Base-by-base conservation (phyloP, 2,329 filamentous ascomycete species). In the Xylaria digitata region DNA sequence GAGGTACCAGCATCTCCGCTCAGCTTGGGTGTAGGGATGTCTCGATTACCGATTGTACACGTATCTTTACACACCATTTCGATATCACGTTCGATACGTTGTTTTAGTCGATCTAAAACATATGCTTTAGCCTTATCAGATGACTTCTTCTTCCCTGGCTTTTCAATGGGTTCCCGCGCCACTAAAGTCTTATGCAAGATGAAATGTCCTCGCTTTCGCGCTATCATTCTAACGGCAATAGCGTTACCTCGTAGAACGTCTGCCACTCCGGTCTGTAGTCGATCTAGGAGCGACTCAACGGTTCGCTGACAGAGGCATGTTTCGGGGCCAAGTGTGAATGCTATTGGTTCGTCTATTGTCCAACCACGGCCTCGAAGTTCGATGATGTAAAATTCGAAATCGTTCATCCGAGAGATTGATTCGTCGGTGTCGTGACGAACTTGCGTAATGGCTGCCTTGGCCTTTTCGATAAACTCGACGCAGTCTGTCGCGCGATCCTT, bases 131-230 rank as follows among this genome's bases (percentile, higher is more conserved):
- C 74, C 40, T 81, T 78, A 7, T 70, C 73, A 13, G 76, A 74
- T 3, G 75, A 56, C 65, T 78, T 80, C 53, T 79, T 79, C 52
- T 72, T 73, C 23, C 71, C 75, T 8, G 72, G 71, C 17, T 74
- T 75, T 43, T 80, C 79, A 30, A 79, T 68, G 17, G 75, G 75
- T 17, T 77, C 76, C 34, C 77, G 76, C 7, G 82, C 79, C 13
- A 82, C 78, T 8, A 86, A 75, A 5, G 80, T 81, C 69, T 84
- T 84, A 73, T 85, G 82, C n/a, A 85, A 66, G 15, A 87, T 79
- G 23, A 85, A 80, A 63, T 87, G 85, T 0, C 85, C 85, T 49
- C 85, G 81, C 72, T 87, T 87, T 69, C 84, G 79, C 6, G 82
- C 81, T 2, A 79, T 81, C 73, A 87, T 76, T 23, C 80, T 83